Percentiles rank a stretch among this genome's conserved stretches.
Conservation (phyloP, 768 basidiomycete genomes). For the Gymnopilus junonius region DNA sequence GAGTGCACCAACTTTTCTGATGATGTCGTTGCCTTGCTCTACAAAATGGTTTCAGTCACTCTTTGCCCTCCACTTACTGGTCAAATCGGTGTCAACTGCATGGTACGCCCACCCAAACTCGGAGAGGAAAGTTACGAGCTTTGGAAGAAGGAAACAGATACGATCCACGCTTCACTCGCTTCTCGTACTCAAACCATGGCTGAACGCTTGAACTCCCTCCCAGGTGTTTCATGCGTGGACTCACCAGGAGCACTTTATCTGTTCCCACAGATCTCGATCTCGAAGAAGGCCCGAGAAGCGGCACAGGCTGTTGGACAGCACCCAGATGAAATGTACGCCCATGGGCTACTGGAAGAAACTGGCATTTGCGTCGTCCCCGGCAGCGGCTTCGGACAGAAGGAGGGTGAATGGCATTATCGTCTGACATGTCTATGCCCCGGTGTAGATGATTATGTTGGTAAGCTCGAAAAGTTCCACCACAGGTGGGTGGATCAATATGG, state of each 20-base stretch:
- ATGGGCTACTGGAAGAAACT: constrained; percentile 82
- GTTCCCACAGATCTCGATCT: constrained; percentile 82
- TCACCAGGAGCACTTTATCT: constrained; percentile 94
- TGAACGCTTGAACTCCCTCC: constrained; percentile 75
- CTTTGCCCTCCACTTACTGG: constrained; percentile 91
- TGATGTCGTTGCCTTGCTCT: constrained; percentile 83
- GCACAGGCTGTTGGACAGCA: constrained; percentile 74
- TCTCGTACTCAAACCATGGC: constrained; percentile 76
- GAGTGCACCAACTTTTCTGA: constrained; percentile 84
- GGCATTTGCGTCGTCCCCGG: constrained; percentile 96
- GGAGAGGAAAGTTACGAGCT: constrained; percentile 77
- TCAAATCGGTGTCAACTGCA: constrained; percentile 92
- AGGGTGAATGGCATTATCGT: constrained; percentile 89
- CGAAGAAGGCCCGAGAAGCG: constrained; percentile 71
- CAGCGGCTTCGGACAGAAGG: constrained; percentile 92
- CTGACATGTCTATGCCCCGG: constrained; percentile 95
- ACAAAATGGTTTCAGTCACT: constrained; percentile 94
- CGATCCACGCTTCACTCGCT: constrained; percentile 77
- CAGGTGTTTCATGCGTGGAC: constrained; percentile 89
- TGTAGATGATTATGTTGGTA: constrained; percentile 88
- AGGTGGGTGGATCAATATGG: constrained; percentile 40
- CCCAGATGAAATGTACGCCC: constrained; percentile 89
- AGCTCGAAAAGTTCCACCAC: constrained; percentile 62
- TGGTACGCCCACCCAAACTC: constrained; percentile 86
- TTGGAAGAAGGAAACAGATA: constrained; percentile 84